These are phyloP conservation scores for Colletotrichum camelliae DNA, from an alignment of 2,329 filamentous ascomycete species.

Conservation along the genomic window DNA sequence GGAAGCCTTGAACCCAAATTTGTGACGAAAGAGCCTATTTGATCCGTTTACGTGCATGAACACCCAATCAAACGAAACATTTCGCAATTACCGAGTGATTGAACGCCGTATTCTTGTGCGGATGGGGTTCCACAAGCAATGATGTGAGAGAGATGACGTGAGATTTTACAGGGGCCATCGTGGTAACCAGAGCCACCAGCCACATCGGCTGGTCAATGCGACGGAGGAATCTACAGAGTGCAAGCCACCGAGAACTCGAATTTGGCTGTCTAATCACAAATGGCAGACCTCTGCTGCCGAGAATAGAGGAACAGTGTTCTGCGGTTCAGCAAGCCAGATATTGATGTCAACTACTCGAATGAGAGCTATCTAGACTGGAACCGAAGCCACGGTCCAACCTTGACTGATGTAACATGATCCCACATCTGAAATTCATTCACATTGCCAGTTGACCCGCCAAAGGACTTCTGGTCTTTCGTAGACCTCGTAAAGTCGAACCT, in stretches of 20 bases:
- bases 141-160: slow-evolving; percentile 10
- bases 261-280: neutral
- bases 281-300: neutral
- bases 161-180: neutral
- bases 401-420: slow-evolving; percentile 9
- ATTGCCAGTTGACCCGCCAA: slow-evolving; percentile 8
- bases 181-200: neutral
- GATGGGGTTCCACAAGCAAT: neutral
- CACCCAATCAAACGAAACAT: neutral
- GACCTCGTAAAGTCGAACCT: neutral
- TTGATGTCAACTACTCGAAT: neutral
- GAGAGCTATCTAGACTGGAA: neutral
- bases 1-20: neutral
- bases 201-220: neutral
- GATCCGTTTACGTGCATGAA: neutral
- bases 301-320: neutral
- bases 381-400: slow-evolving; percentile 2
- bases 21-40: neutral
- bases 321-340: neutral
- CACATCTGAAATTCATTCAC: slow-evolving; percentile 3
- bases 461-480: neutral
- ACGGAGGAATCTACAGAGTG: neutral
- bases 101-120: neutral
- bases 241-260: neutral
- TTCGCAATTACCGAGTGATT: neutral